Conservation (phyloP, 345 rosid genomes). For the Laguncularia racemosa region DNA sequence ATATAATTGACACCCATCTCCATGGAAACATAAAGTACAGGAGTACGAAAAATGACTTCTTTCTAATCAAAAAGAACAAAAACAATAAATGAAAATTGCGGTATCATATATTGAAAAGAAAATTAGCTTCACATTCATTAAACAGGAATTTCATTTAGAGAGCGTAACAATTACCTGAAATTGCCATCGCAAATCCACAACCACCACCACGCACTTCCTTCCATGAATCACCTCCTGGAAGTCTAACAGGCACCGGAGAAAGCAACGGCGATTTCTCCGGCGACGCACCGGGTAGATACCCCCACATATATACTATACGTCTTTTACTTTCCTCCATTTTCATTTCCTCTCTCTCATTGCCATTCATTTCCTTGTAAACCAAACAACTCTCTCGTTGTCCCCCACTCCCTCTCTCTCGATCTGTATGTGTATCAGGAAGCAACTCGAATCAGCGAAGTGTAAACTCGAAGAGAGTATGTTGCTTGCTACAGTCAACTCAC, state of each 20-base stretch:
- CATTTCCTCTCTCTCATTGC: conserved; percentile 14
- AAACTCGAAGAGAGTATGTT: not conserved
- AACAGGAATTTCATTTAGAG: not conserved
- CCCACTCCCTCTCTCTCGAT: not conserved
- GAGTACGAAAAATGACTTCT: no score
- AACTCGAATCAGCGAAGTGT: not conserved
- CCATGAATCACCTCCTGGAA: conserved; percentile 45
- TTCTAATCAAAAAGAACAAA: no score
- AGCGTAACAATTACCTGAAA: conserved; percentile 41
- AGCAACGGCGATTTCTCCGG: conserved; percentile 59
- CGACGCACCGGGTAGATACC: conserved; percentile 63
- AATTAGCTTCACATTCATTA: not conserved
- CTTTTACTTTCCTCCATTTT: conserved; percentile 21
- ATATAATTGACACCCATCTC: no score
- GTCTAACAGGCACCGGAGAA: conserved; percentile 32
- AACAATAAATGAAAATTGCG: not conserved
- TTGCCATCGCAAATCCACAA: conserved; percentile 82
- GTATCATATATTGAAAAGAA: not conserved
- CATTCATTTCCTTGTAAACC: conserved; percentile 22
- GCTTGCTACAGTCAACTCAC: not conserved
- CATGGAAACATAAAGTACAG: no score
- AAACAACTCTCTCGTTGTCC: not conserved
- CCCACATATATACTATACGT: conserved; percentile 54
- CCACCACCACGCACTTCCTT: conserved; percentile 75
- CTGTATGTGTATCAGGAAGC: no score